phyloP scores from a whole-genome alignment of 768 basidiomycete species.

The Sarcomyxa edulis region DNA sequence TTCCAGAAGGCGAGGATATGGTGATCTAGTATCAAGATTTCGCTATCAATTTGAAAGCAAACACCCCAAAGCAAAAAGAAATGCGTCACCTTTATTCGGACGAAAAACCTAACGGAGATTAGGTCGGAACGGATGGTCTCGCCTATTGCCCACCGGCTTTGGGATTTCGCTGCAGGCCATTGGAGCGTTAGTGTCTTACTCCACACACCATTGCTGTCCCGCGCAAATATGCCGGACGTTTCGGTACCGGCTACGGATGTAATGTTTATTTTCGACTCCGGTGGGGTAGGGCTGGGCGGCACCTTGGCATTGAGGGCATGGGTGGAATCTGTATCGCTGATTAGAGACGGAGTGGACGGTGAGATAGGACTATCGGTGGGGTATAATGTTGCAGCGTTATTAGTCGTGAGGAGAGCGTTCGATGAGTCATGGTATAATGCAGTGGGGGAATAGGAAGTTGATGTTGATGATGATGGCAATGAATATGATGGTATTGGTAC shows the following conservation, averaged over 20 bases:
- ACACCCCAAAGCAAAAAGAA: conserved; percentile 8
- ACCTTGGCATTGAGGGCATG: conserved; percentile 14
- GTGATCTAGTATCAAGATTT: too few relatives aligned
- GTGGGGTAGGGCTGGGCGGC: conserved; percentile 16
- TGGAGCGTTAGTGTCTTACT: conserved; percentile 62
- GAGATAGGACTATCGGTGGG: conserved; percentile 18
- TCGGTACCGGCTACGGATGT: conserved; percentile 54
- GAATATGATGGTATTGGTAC: too few relatives aligned
- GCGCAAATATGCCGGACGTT: conserved; percentile 51
- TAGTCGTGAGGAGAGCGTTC: too few relatives aligned
- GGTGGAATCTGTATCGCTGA: conserved; percentile 20
- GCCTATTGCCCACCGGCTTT: conserved; percentile 73
- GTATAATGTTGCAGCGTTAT: conserved; percentile 8
- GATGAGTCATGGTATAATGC: conserved; percentile 20
- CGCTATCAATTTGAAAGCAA: conserved; percentile 12
- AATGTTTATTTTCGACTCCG: conserved; percentile 40
- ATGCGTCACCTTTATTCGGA: conserved; percentile 56
- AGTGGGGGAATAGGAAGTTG: conserved; percentile 21
- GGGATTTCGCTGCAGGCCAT: conserved; percentile 66
- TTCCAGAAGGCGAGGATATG: conserved; percentile 50
- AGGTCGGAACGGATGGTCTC: conserved; percentile 67
- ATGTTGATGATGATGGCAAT: conserved; percentile 25
- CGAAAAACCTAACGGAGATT: conserved; percentile 63
- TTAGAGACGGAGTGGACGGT: conserved; percentile 15
- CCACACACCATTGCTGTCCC: conserved; percentile 54